Conservation (phyloP, 257 asterid genomes). For the Gardenia jasminoides region DNA sequence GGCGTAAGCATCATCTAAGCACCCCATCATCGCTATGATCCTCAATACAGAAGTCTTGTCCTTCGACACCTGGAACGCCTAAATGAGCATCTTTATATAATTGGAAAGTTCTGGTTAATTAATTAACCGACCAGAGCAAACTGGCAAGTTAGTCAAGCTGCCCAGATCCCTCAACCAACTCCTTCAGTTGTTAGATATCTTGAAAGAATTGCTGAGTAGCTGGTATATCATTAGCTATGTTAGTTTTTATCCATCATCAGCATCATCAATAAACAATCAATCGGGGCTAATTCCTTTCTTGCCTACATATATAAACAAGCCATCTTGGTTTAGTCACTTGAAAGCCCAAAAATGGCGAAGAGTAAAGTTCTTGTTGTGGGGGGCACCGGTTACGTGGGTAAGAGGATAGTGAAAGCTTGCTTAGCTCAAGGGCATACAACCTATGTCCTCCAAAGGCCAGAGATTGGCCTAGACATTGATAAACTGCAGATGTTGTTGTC, state of each 20-base stretch:
- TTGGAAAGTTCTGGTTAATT: not conserved
- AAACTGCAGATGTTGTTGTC: conserved; percentile 59
- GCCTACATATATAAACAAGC: no score
- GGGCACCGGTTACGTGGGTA: conserved; percentile 80
- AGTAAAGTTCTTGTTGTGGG: conserved; percentile 62
- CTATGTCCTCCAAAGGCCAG: conserved; percentile 58
- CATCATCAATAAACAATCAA: no score
- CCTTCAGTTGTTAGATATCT: not conserved
- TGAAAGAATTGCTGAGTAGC: not conserved
- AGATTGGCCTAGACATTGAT: conserved; percentile 71
- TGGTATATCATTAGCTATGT: not conserved
- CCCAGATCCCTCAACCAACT: not conserved
- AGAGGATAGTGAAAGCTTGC: conserved; percentile 68
- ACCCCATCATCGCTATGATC: not conserved
- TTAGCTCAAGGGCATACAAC: conserved; percentile 73
- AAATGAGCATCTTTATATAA: not conserved
- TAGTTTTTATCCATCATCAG: no score
- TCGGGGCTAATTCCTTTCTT: not conserved
- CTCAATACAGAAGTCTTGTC: not conserved
- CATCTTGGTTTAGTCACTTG: not conserved
- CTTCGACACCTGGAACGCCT: not conserved
- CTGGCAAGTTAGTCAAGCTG: not conserved
- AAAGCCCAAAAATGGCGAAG: not conserved
- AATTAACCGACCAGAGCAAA: no score
- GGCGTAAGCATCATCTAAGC: not conserved